Percentiles rank a stretch among this genome's conserved stretches.
Conservation (phyloP, 1,139 yeast genomes). For the Insectozyma bohioensis region DNA sequence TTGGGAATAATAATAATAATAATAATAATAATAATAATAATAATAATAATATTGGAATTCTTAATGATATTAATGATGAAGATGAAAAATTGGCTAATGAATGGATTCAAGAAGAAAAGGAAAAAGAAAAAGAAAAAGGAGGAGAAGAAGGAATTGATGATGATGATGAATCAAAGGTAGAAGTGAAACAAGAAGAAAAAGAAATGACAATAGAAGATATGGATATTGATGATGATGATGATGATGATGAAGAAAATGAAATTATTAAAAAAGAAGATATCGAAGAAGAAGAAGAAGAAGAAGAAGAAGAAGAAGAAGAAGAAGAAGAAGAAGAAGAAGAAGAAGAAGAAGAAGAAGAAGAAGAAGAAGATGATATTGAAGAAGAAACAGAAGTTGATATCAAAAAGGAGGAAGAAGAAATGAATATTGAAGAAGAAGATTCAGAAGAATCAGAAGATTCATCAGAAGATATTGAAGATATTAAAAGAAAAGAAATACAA, state of each 20-base stretch:
- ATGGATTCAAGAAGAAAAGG: slow-evolving; percentile 3
- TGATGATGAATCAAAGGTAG: slow-evolving; percentile 1
- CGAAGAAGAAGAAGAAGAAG: too few relatives aligned
- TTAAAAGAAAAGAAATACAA: too few relatives aligned
- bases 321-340: slow-evolving; percentile 1
- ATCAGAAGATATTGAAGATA: too few relatives aligned
- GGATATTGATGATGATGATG: too few relatives aligned
- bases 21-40: too few relatives aligned
- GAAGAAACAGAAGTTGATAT: too few relatives aligned
- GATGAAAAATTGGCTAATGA: slow-evolving; percentile 8
- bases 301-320: slow-evolving; percentile 1
- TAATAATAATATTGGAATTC: too few relatives aligned
- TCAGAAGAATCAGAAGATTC: too few relatives aligned
- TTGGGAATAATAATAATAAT: slow-evolving; percentile 11
- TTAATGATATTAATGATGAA: slow-evolving; percentile 5
- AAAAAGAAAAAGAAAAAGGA: slow-evolving; percentile 2
- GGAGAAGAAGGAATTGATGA: slow-evolving; percentile 3
- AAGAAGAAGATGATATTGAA: too few relatives aligned
- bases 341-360: background rate
- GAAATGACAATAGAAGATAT: slow-evolving; percentile 2
- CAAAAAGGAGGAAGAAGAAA: slow-evolving; percentile 2
- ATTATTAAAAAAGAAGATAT: slow-evolving; percentile 2
- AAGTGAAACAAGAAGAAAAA: slow-evolving; percentile 1
- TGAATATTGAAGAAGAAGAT: slow-evolving; percentile 2
- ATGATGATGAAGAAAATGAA: too few relatives aligned